A percentile compares a stretch with the other conserved stretches of the same genome.
These are phyloP conservation scores for Phylloporus arenicola DNA, from an alignment of 768 basidiomycete genomes.

Conservation along the genomic window DNA sequence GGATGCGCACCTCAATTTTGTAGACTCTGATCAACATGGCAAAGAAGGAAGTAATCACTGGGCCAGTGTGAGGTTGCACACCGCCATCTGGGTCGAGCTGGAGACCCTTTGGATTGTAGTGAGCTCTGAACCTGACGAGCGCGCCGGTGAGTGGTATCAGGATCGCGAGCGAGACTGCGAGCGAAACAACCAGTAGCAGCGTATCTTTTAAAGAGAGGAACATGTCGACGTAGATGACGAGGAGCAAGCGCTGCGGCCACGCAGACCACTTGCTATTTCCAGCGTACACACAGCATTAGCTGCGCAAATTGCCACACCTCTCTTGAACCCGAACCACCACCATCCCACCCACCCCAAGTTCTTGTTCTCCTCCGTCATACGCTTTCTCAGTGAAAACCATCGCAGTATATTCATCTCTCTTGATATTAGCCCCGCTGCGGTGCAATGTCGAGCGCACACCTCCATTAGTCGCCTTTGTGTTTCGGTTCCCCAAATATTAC, in stretches of 20 bases:
- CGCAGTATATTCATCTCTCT: neutral
- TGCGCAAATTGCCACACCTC: conserved; percentile 16
- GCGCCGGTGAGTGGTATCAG: conserved; percentile 62
- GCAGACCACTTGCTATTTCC: conserved; percentile 7
- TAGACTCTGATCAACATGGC: conserved; percentile 69
- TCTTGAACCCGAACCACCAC: conserved; percentile 31
- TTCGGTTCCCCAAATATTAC: neutral
- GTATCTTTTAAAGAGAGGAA: conserved; percentile 36
- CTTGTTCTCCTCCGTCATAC: neutral
- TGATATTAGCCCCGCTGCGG: neutral
- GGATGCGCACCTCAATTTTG: conserved; percentile 57
- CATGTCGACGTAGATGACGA: conserved; percentile 13
- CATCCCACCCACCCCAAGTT: conserved; percentile 11
- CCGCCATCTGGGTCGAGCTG: conserved; percentile 74
- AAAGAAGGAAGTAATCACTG: conserved; percentile 71
- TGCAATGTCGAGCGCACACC: neutral
- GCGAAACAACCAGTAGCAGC: conserved; percentile 39
- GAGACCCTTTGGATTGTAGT: conserved; percentile 82
- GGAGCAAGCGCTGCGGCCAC: neutral
- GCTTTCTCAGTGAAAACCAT: neutral
- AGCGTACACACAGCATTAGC: conserved; percentile 23
- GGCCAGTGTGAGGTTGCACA: conserved; percentile 71
- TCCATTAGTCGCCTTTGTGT: neutral
- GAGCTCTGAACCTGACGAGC: conserved; percentile 72
- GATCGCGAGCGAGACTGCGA: conserved; percentile 49